Evolutionary conservation across 192 early-diverging fungal species (phyloP).

Genomic region (Allomyces macrogynus): DNA sequence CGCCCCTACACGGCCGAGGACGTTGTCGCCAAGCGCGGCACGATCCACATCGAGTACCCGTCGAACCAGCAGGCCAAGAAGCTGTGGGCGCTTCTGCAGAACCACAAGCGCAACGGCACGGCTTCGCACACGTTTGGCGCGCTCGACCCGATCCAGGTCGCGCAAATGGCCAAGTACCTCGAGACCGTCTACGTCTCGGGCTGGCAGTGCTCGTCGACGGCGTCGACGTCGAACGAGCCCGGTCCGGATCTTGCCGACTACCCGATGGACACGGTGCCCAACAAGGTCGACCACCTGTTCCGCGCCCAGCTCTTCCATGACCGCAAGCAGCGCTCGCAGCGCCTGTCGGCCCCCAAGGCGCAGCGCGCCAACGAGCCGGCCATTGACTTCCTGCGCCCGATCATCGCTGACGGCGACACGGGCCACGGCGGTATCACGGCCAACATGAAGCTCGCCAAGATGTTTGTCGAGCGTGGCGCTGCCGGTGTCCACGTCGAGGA

Average conservation of each 20-base stretch:
- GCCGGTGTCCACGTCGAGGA: constrained; percentile 89
- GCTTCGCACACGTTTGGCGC: constrained; percentile 85
- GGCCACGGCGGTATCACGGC: constrained; percentile 98
- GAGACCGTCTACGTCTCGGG: constrained; percentile 95
- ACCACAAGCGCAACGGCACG: constrained; percentile 54
- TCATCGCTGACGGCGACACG: constrained; percentile 95
- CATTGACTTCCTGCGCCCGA: constrained; percentile 78
- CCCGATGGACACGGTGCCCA: constrained; percentile 93
- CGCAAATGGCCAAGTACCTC: constrained; percentile 92
- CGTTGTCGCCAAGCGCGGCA: constrained; percentile 79
- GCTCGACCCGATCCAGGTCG: constrained; percentile 81
- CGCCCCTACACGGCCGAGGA: constrained; percentile 70
- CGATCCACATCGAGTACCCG: constrained; percentile 43
- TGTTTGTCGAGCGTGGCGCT: constrained; percentile 92
- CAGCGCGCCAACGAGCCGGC: constrained; percentile 48
- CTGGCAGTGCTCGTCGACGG: constrained; percentile 95
- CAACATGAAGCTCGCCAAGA: constrained; percentile 88
- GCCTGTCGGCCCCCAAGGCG: constrained; percentile 39
- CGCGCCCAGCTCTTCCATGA: constrained; percentile 94
- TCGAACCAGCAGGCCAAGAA: constrained; percentile 84
- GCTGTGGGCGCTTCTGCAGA: constrained; percentile 64
- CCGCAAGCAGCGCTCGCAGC: constrained; percentile 80
- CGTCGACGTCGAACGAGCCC: constrained; percentile 83
- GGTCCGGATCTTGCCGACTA: constrained; percentile 97
- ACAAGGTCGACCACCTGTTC: constrained; percentile 97